A percentile compares a stretch with the other conserved stretches of the same genome.
Evolutionary conservation across 2,329 filamentous ascomycete genomes (phyloP).

Genomic region (Penicillium sumatraense): DNA sequence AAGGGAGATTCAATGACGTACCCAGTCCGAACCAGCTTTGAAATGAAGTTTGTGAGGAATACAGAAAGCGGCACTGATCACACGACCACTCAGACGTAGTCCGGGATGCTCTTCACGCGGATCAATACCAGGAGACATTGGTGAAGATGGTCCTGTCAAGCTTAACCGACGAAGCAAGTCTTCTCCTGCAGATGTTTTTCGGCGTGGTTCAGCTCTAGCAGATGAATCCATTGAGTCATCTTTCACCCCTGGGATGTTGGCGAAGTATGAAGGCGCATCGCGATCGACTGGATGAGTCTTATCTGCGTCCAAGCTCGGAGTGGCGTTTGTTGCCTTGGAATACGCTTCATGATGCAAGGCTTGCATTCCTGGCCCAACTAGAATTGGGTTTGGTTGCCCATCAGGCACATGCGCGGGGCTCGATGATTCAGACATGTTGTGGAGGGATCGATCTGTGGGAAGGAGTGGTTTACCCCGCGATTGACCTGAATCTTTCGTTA

Average conservation of each 20-base stretch:
- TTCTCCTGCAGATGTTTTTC: constrained; percentile 51
- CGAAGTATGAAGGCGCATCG: constrained; percentile 37
- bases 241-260: constrained; percentile 28
- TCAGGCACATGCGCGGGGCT: constrained; percentile 30
- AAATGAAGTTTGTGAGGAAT: constrained; percentile 65
- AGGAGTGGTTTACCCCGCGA: background rate
- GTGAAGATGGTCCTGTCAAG: constrained; percentile 43
- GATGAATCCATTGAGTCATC: constrained; percentile 21
- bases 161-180: constrained; percentile 61
- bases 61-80: constrained; percentile 68
- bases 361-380: constrained; percentile 34
- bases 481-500: constrained; percentile 1
- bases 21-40: constrained; percentile 60
- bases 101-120: constrained; percentile 60
- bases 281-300: constrained; percentile 21
- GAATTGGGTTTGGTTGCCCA: constrained; percentile 35
- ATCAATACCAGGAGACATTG: constrained; percentile 54
- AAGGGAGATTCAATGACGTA: constrained; percentile 33
- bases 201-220: constrained; percentile 47
- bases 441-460: constrained; percentile 1
- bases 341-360: constrained; percentile 34
- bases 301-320: constrained; percentile 31
- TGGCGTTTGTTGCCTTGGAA: constrained; percentile 32
- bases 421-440: constrained; percentile 31
- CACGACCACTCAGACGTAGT: constrained; percentile 62